These are phyloP conservation scores for Fimicolochytrium jonesii DNA, from an alignment of 192 early-diverging fungal species.

Conservation along the genomic window DNA sequence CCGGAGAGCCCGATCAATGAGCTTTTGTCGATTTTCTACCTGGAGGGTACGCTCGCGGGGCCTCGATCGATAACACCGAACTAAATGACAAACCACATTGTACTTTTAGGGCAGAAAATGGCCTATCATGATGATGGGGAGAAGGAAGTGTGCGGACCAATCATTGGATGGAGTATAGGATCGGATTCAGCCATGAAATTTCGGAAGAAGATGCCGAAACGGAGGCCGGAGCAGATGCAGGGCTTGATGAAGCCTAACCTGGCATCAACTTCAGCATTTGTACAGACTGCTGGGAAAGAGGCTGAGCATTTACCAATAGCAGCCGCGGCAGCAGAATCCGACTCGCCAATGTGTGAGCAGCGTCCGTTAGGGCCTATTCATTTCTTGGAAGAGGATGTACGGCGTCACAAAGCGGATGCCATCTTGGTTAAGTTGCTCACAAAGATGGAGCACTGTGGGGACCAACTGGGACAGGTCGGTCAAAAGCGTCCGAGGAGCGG, in stretches of 20 bases:
- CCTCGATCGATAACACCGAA: background rate
- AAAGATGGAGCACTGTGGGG: too few species aligned
- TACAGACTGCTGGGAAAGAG: background rate
- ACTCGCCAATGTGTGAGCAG: background rate
- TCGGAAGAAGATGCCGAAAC: background rate
- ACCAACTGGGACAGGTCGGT: too few species aligned
- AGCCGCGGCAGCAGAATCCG: background rate
- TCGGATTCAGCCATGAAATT: conserved; percentile 2
- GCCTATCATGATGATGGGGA: conserved; percentile 6
- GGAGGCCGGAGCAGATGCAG: background rate
- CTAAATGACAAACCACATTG: too few species aligned
- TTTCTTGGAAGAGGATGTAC: too few species aligned
- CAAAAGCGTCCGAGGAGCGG: too few species aligned
- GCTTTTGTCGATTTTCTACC: background rate
- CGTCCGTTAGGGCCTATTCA: too few species aligned
- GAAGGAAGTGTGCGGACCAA: conserved; percentile 3
- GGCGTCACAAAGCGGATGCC: too few species aligned
- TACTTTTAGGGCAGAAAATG: conserved; percentile 2
- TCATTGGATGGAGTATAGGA: conserved; percentile 7
- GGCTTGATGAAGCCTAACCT: background rate
- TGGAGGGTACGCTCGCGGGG: background rate
- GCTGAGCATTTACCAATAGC: background rate
- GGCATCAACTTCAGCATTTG: background rate
- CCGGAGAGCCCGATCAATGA: background rate
- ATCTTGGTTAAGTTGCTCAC: too few species aligned